These are phyloP conservation scores for Zygosaccharomyces lentus DNA, from an alignment of 805 yeast species.

Conservation along the genomic window DNA sequence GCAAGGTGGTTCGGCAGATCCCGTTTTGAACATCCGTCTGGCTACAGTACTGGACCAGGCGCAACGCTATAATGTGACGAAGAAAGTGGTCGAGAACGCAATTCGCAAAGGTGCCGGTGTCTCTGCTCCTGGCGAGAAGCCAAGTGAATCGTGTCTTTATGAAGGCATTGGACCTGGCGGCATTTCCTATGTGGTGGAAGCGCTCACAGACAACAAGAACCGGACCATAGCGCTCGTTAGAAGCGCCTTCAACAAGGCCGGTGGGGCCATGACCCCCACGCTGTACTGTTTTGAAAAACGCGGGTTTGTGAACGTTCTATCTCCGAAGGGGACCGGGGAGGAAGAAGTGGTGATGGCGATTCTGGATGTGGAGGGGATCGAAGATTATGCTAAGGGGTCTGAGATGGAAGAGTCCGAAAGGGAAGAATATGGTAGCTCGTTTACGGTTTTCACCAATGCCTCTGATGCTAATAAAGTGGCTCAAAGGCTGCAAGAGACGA, in stretches of 20 bases:
- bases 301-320: slow-evolving; percentile 63
- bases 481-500: slow-evolving; percentile 45
- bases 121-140: slow-evolving; percentile 45
- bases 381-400: slow-evolving; percentile 55
- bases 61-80: slow-evolving; percentile 65
- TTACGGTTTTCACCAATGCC: slow-evolving; percentile 60
- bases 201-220: slow-evolving; percentile 82
- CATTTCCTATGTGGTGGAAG: slow-evolving; percentile 78
- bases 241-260: slow-evolving; percentile 65
- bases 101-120: slow-evolving; percentile 74
- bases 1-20: slow-evolving; percentile 55
- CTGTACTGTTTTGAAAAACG: slow-evolving; percentile 69
- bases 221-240: slow-evolving; percentile 74
- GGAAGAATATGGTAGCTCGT: slow-evolving; percentile 18
- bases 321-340: slow-evolving; percentile 34
- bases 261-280: slow-evolving; percentile 72
- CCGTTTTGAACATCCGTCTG: slow-evolving; percentile 52
- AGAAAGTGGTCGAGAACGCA: slow-evolving; percentile 83
- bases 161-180: slow-evolving; percentile 95
- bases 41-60: slow-evolving; percentile 77
- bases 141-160: slow-evolving; percentile 57
- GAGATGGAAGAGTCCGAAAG: slow-evolving; percentile 37
- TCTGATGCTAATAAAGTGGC: slow-evolving; percentile 59
- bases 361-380: slow-evolving; percentile 67
- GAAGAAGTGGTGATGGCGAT: slow-evolving; percentile 74